phyloP scores from a whole-genome alignment of 2,329 filamentous ascomycete genomes.

The Corinectria fuckeliana region DNA sequence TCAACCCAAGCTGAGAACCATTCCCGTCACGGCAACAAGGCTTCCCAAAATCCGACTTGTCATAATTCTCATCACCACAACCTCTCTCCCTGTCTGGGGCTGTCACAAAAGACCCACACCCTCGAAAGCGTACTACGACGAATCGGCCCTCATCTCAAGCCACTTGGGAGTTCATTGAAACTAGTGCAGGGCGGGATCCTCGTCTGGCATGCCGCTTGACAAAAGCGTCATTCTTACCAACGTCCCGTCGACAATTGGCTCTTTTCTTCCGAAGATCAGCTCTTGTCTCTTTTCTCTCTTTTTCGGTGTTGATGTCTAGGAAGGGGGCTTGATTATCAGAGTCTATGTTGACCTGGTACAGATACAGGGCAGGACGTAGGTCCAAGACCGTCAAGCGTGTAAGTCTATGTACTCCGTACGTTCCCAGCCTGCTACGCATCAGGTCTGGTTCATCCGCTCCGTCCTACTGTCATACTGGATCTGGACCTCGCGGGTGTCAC shows the following conservation, averaged over 20 bases:
- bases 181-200: constrained; percentile 10
- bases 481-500: background rate
- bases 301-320: background rate
- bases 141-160: constrained; percentile 7
- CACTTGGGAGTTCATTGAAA: constrained; percentile 4
- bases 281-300: background rate
- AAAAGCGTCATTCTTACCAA: background rate
- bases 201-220: constrained; percentile 1
- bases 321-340: background rate
- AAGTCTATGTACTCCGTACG: background rate
- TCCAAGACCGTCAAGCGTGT: background rate
- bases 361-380: background rate
- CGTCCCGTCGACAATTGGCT: background rate
- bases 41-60: constrained; percentile 3
- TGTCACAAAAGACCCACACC: constrained; percentile 1
- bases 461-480: background rate
- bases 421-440: background rate
- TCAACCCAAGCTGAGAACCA: background rate
- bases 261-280: background rate
- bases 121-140: background rate
- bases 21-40: constrained; percentile 1
- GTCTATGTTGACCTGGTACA: background rate
- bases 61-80: constrained; percentile 7
- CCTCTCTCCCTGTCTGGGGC: background rate
- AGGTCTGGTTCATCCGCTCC: background rate